Evolutionary conservation across 495 filamentous ascomycete species (phyloP), one percentile per base, ranked within the genome.

Genomic region (Beverwykella pulmonaria): DNA sequence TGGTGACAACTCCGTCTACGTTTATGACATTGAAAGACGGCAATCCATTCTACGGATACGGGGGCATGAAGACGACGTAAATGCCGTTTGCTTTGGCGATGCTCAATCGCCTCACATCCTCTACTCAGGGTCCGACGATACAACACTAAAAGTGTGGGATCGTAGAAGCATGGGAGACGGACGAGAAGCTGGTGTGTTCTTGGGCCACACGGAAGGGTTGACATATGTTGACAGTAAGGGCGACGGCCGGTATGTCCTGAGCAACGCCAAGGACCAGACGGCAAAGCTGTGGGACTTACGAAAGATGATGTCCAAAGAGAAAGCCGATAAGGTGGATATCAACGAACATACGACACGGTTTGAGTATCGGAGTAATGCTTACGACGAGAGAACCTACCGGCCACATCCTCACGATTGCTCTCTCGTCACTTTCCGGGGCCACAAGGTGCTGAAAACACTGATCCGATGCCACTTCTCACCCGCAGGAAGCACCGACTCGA

Each of bases 241-340:
- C 53, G 94, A 98, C 73, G 94, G 94, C 9, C 84, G 94, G 72
- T 98, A 97, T 72, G 88, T 98, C 9, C 82, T 98, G 7, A 93
- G 90, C 64, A 98, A 98, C 66, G 90, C 84, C 61, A 98, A 98
- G 72, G 94, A 98, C 71, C 94, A 98, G 75, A 90, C 86, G 32
- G 96, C 96, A 88, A 98, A 98, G 78, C 83, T 98, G 3, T 98
- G 94, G 94, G 94, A 98, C 78, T 78, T 98, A 50, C 82, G 95
- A 59, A 88, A 85, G 65, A 91, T 90, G 83, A 90, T 91, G 83
- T 86, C 84, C 22, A 87, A 86, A 20, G 81, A 85, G 22, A 82
- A 82, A 19, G 90, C 87, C 56, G 84, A 85, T 36, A 73, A 70
- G 1, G 77, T 87, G 57, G 82, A n/a, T 73, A 73, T 17, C 75